Percentiles rank a stretch among this genome's conserved stretches.
Conservation (phyloP, 2,329 filamentous ascomycete species). For the Hypoxylon sp. region DNA sequence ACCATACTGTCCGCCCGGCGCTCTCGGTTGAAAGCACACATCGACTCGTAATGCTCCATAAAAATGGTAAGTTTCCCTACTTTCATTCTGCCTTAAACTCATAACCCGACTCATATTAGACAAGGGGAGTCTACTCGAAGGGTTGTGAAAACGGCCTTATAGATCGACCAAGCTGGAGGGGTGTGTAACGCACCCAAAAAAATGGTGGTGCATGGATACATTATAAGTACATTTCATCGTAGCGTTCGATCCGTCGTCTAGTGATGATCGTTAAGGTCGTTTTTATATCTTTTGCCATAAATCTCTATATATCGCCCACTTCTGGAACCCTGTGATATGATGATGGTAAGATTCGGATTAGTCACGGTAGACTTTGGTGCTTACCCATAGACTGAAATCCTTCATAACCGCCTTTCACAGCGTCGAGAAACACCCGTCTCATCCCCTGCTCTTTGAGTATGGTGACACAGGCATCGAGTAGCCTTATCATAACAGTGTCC, state of each 20-base stretch:
- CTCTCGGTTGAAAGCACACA: conserved; percentile 18
- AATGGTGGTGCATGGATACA: conserved; percentile 2
- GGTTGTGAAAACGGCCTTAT: conserved; percentile 14
- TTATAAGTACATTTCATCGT: conserved; percentile 15
- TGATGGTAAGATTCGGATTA: conserved; percentile 37
- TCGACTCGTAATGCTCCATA: conserved; percentile 14
- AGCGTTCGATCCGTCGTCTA: conserved; percentile 16
- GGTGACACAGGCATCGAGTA: conserved; percentile 68
- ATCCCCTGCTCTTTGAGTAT: conserved; percentile 65
- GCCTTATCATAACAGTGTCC: conserved; percentile 66
- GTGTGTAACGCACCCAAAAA: background rate
- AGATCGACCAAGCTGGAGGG: conserved; percentile 9
- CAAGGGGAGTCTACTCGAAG: conserved; percentile 9
- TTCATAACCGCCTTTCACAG: conserved; percentile 65
- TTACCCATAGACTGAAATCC: conserved; percentile 68
- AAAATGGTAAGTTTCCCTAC: conserved; percentile 17
- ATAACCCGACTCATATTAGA: conserved; percentile 12
- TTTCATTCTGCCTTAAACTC: conserved; percentile 25
- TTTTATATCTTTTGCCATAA: conserved; percentile 63
- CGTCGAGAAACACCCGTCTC: conserved; percentile 70
- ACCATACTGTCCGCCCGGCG: conserved; percentile 10
- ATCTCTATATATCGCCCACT: conserved; percentile 72
- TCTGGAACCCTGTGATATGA: conserved; percentile 64
- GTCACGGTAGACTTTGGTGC: conserved; percentile 41
- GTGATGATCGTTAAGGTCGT: conserved; percentile 14